Evolutionary conservation across 2,329 filamentous ascomycete genomes (phyloP).

Genomic region (Leptographium wingfieldii): DNA sequence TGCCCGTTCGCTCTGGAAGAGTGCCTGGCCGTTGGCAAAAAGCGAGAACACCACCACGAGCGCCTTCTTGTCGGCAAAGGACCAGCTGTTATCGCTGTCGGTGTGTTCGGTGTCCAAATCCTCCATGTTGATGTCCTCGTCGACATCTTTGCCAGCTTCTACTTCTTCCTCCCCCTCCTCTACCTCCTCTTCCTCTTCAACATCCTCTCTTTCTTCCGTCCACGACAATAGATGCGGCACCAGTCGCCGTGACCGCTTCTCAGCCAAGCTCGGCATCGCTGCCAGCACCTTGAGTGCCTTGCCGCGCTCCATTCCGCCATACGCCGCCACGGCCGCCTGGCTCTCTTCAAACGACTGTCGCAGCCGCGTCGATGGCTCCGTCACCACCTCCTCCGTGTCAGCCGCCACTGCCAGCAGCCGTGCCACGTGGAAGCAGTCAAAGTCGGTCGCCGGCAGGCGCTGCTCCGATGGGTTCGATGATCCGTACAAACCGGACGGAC

Average conservation of each 20-base stretch:
- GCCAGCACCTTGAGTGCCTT: slow-evolving; percentile 72
- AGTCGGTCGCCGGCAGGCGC: slow-evolving; percentile 47
- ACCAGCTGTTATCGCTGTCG: slow-evolving; percentile 41
- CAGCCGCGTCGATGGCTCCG: slow-evolving; percentile 45
- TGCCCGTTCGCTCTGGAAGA: slow-evolving; percentile 68
- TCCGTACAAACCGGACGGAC: not conserved
- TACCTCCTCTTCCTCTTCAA: slow-evolving; percentile 22
- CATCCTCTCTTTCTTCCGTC: slow-evolving; percentile 37
- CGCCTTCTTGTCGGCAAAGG: slow-evolving; percentile 68
- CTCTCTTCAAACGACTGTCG: slow-evolving; percentile 49
- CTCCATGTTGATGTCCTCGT: slow-evolving; percentile 11
- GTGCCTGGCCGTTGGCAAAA: slow-evolving; percentile 73
- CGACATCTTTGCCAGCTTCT: slow-evolving; percentile 15
- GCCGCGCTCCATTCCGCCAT: slow-evolving; percentile 48
- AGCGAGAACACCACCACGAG: slow-evolving; percentile 71
- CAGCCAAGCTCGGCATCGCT: slow-evolving; percentile 62
- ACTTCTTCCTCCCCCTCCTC: slow-evolving; percentile 20
- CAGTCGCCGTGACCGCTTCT: slow-evolving; percentile 72
- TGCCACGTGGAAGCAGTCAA: slow-evolving; percentile 69
- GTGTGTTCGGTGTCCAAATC: slow-evolving; percentile 20
- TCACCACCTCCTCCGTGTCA: slow-evolving; percentile 38
- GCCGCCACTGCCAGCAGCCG: slow-evolving; percentile 41
- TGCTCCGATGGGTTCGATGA: too few species aligned
- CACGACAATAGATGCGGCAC: slow-evolving; percentile 80
- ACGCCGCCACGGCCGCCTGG: slow-evolving; percentile 40